Conservation (phyloP, 768 basidiomycete genomes). For the Serpula lacrymans region DNA sequence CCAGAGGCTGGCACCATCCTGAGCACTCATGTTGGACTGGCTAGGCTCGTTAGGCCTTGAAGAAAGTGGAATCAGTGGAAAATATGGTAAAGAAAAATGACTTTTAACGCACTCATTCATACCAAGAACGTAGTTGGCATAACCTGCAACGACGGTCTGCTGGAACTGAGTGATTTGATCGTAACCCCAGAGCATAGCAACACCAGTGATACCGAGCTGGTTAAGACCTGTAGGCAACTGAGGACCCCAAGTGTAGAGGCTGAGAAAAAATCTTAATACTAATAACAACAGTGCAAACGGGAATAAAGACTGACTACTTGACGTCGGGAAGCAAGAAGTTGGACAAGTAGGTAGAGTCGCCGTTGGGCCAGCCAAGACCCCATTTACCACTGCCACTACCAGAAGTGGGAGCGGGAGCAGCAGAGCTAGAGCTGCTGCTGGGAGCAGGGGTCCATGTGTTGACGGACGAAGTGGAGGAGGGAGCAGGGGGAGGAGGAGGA, state of each 20-base stretch:
- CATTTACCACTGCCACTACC: conserved; percentile 39
- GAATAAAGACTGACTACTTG: conserved; percentile 36
- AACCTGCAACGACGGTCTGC: conserved; percentile 43
- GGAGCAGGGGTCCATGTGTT: conserved; percentile 7
- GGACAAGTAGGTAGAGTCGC: conserved; percentile 44
- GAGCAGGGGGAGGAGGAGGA: conserved; percentile 6
- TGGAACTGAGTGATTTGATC: conserved; percentile 49
- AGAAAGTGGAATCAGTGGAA: not conserved
- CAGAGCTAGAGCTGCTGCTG: conserved; percentile 8
- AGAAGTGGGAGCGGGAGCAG: conserved; percentile 15
- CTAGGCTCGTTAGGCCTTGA: conserved; percentile 61
- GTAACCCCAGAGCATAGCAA: conserved; percentile 71
- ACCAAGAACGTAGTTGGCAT: conserved; percentile 51
- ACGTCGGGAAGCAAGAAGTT: conserved; percentile 45
- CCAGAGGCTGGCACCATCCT: conserved; percentile 54
- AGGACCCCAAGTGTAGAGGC: conserved; percentile 69
- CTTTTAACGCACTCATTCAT: conserved; percentile 68
- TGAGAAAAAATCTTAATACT: conserved; percentile 10
- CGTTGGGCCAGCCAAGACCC: conserved; percentile 67
- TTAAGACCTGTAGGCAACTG: conserved; percentile 38
- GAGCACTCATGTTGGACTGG: conserved; percentile 61
- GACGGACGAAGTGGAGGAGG: conserved; percentile 15
- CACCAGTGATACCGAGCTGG: conserved; percentile 47
- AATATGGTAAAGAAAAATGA: conserved; percentile 31
- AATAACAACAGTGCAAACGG: not conserved